Conservation (phyloP, 768 basidiomycete species). For the Rhizopogon vulgaris region DNA sequence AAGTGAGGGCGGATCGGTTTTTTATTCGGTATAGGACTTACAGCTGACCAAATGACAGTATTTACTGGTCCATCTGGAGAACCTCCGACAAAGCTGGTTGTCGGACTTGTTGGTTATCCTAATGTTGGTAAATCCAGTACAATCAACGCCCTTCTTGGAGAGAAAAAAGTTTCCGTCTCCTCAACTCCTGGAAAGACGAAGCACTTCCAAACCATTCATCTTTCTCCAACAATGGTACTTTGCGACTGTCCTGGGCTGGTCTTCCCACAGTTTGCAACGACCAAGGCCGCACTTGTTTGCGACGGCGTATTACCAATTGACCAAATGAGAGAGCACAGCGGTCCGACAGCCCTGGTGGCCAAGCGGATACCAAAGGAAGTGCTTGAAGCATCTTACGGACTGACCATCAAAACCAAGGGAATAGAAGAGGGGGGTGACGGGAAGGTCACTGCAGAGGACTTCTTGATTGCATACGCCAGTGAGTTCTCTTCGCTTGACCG, state of each 20-base stretch:
- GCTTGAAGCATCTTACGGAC: conserved; percentile 86
- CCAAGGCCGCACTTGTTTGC: conserved; percentile 91
- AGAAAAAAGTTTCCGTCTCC: conserved; percentile 97
- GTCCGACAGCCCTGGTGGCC: conserved; percentile 72
- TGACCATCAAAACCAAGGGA: conserved; percentile 58
- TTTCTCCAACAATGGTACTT: conserved; percentile 80
- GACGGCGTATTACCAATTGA: conserved; percentile 97
- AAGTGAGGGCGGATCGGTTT: conserved; percentile 34
- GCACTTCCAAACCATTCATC: conserved; percentile 95
- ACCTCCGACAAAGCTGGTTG: conserved; percentile 57
- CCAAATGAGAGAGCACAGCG: conserved; percentile 90
- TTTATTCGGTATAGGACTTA: background rate
- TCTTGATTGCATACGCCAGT: conserved; percentile 92
- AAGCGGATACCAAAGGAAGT: conserved; percentile 76
- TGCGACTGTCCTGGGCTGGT: conserved; percentile 99
- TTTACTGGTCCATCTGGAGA: conserved; percentile 57
- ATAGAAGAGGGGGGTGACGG: conserved; percentile 85
- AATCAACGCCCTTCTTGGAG: conserved; percentile 92
- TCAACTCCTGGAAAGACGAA: conserved; percentile 98
- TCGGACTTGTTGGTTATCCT: conserved; percentile 95
- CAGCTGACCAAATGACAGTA: conserved; percentile 31
- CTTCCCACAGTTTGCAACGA: conserved; percentile 97
- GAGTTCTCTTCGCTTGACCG: conserved; percentile 29
- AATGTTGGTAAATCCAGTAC: conserved; percentile 99
- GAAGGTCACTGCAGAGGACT: conserved; percentile 64